Percentiles rank a stretch among this genome's conserved stretches.
Evolutionary conservation across 179 eudicot genomes (phyloP).

Genomic region (Spergularia azorica): DNA sequence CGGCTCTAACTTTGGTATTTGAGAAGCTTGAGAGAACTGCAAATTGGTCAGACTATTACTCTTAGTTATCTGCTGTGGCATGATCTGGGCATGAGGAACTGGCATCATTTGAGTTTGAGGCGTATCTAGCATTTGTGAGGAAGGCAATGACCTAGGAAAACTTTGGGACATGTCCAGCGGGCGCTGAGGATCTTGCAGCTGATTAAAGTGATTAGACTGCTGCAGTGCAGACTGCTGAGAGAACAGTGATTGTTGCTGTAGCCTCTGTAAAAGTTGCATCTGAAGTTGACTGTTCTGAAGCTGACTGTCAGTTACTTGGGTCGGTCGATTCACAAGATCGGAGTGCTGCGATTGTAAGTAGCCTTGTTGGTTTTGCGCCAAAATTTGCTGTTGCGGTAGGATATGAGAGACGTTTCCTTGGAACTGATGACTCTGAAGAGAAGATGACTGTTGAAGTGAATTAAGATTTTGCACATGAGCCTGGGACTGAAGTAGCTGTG

Average conservation of each 20-base stretch:
- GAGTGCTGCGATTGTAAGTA: constrained; percentile 49
- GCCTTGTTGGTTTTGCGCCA: constrained; percentile 46
- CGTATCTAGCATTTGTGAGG: constrained; percentile 51
- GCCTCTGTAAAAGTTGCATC: constrained; percentile 72
- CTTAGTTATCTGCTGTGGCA: constrained; percentile 52
- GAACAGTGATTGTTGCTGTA: constrained; percentile 62
- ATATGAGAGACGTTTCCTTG: constrained; percentile 53
- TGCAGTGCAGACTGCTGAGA: constrained; percentile 60
- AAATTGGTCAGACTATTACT: constrained; percentile 40
- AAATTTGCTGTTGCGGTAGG: constrained; percentile 43
- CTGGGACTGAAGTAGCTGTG: constrained; percentile 55
- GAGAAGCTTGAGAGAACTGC: constrained; percentile 52
- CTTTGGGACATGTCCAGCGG: constrained; percentile 54
- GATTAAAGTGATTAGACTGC: constrained; percentile 45
- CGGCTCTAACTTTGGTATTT: constrained; percentile 49
- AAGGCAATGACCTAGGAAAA: constrained; percentile 55
- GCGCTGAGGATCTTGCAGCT: constrained; percentile 58
- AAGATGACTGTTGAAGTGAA: constrained; percentile 50
- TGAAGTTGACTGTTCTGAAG: constrained; percentile 63
- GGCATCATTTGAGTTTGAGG: constrained; percentile 39
- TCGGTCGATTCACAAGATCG: constrained; percentile 57
- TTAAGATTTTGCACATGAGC: constrained; percentile 43
- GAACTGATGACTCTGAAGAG: constrained; percentile 62
- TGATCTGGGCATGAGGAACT: constrained; percentile 50
- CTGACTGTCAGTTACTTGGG: constrained; percentile 61